Percentiles rank a stretch among this genome's conserved stretches.
phyloP scores from a whole-genome alignment of 345 rosid genomes.

The Cardamine occulta region DNA sequence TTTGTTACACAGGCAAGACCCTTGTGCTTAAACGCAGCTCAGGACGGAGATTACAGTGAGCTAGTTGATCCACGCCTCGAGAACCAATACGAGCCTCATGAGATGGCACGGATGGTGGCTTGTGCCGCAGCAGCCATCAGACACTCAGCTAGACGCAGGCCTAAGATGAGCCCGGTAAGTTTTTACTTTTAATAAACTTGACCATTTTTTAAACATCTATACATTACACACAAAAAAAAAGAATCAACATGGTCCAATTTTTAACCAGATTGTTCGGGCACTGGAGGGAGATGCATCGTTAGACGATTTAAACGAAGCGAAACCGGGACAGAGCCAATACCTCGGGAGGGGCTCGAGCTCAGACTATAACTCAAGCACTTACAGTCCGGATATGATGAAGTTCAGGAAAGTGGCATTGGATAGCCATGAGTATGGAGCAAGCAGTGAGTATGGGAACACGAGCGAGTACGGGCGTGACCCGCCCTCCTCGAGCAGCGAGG shows the following conservation, averaged over 20 bases:
- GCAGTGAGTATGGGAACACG: constrained; percentile 63
- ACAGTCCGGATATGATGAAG: constrained; percentile 69
- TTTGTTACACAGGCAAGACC: constrained; percentile 72
- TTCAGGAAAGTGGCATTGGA: constrained; percentile 76
- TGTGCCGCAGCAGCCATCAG: constrained; percentile 77
- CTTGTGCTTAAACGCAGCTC: constrained; percentile 54
- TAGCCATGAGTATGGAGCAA: constrained; percentile 62
- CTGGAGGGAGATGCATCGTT: constrained; percentile 80
- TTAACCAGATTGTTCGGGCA: constrained; percentile 72
- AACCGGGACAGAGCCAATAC: constrained; percentile 55
- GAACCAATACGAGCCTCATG: constrained; percentile 53
- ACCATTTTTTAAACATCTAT: not conserved
- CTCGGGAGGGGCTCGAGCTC: constrained; percentile 61
- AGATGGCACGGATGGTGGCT: constrained; percentile 76
- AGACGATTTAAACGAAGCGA: constrained; percentile 60
- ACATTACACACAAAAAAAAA: too few species aligned
- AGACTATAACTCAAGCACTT: constrained; percentile 69
- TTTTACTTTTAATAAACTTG: not conserved
- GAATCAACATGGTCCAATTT: not conserved
- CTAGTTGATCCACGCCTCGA: constrained; percentile 74
- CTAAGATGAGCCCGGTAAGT: constrained; percentile 84
- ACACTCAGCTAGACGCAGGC: constrained; percentile 74
- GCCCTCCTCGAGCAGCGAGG: constrained; percentile 65
- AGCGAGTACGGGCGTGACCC: constrained; percentile 56
- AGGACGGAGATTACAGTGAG: constrained; percentile 55